phyloP scores from a whole-genome alignment of 2,329 filamentous ascomycete genomes.

The Magnaporthales sp. region DNA sequence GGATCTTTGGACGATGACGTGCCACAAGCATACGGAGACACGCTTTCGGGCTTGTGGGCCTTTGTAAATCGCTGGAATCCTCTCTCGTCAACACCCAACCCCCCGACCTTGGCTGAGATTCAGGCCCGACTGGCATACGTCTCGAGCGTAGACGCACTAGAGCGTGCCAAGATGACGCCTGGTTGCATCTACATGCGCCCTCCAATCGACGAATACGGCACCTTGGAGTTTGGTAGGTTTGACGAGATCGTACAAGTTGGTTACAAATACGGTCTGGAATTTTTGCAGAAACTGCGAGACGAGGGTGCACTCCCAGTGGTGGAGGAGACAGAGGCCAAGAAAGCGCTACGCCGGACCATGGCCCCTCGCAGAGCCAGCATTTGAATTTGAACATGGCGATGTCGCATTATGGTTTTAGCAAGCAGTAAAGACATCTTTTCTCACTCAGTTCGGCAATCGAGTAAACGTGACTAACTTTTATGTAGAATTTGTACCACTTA shows the following conservation, averaged over 20 bases:
- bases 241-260: constrained; percentile 92
- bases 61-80: constrained; percentile 96
- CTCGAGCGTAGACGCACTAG: constrained; percentile 85
- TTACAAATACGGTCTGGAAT: constrained; percentile 77
- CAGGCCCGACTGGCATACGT: constrained; percentile 93
- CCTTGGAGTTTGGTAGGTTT: constrained; percentile 93
- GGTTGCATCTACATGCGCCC: constrained; percentile 96
- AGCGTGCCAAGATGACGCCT: constrained; percentile 81
- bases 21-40: constrained; percentile 89
- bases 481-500: neutral
- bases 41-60: constrained; percentile 90
- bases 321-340: constrained; percentile 69
- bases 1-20: constrained; percentile 86
- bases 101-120: constrained; percentile 90
- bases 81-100: constrained; percentile 80
- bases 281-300: constrained; percentile 65
- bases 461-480: neutral
- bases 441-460: neutral
- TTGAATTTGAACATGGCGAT: constrained; percentile 43
- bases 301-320: constrained; percentile 65
- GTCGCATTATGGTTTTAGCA: neutral
- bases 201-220: constrained; percentile 87
- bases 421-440: neutral
- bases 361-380: constrained; percentile 73
- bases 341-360: constrained; percentile 67